Evolutionary conservation across 1,284 basidiomycete species (phyloP).

Genomic region (Chalciporus sp.): DNA sequence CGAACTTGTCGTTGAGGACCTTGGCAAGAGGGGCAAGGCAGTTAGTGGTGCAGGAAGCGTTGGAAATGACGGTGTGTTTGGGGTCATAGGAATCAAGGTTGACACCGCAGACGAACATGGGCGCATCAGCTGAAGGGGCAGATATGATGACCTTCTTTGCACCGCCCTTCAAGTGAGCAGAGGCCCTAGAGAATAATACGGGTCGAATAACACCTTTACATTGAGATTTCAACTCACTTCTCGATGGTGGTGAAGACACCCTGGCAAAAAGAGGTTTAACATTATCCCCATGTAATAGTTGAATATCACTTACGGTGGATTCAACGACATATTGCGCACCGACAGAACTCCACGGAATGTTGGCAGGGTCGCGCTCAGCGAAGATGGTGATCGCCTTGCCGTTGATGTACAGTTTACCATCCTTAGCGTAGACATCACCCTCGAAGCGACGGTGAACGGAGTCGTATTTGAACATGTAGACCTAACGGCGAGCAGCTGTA

Average conservation of each 20-base stretch:
- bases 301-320: conserved; percentile 69
- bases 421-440: conserved; percentile 81
- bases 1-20: conserved; percentile 96
- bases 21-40: conserved; percentile 98
- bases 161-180: conserved; percentile 95
- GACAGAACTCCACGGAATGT: conserved; percentile 82
- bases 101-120: conserved; percentile 97
- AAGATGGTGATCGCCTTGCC: conserved; percentile 82
- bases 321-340: conserved; percentile 96
- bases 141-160: conserved; percentile 99
- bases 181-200: conserved; percentile 59
- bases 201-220: conserved; percentile 1
- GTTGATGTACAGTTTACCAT: conserved; percentile 90
- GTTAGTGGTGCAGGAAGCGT: conserved; percentile 99
- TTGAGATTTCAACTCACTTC: conserved; percentile 50
- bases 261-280: conserved; percentile 35
- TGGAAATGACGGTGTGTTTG: conserved; percentile 93
- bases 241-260: conserved; percentile 98
- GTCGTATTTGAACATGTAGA: conserved; percentile 99
- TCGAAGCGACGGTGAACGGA: conserved; percentile 97
- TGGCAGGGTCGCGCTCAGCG: conserved; percentile 85
- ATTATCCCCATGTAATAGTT: conserved; percentile 5
- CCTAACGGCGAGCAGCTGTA: conserved; percentile 43
- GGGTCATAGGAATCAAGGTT: conserved; percentile 95
- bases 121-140: conserved; percentile 96